Evolutionary conservation across 2,329 filamentous ascomycete species (phyloP), one percentile per base, ranked within the genome.

Genomic region (Alternaria metachromatica): DNA sequence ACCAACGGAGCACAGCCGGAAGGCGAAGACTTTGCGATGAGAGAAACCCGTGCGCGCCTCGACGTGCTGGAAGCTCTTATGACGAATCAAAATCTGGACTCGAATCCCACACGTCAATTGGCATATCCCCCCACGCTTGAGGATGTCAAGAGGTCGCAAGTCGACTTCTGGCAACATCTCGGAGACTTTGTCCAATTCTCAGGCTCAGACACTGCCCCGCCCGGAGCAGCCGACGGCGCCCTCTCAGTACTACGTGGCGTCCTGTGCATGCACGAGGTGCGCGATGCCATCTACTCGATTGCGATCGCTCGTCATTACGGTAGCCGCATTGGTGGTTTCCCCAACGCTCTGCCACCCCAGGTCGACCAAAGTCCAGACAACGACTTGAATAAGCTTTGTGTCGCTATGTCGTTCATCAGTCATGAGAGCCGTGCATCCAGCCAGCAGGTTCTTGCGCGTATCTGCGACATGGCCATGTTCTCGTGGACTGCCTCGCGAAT

Each of bases 201-300:
- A 28, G 87, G 89, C 66, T 88, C 92, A 63, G 86, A 89, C 41
- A 83, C 86, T 51, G 82, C 81, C 30, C 82, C 86, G 6, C 82
- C 81, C 62, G 88, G 85, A 70, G 84, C 86, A 58, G 87, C 93
- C 37, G 90, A 94, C 57, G 86, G 89, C 25, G 87, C 88, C 2
- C 82, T 97, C 28, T 80, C 80, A 5, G 85, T 86, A 55, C 87
- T 93, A 78, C 89, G 93, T 30, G 86, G 86, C 60, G 84, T 95
- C 21, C 85, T 97, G 12, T 91, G 93, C 70, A 91, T 91, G 51
- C 87, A 90, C 23, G 94, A 97, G 81, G 96, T 95, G 73, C 89
- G 94, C 57, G 94, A 97, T 77, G 90, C 97, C 18, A 87, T 97
- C 60, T 97, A 97, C 80, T 96, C 92, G 0, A 90, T 97, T 68